Conservation (phyloP, 345 rosid species). For the Reutealis trisperma region DNA sequence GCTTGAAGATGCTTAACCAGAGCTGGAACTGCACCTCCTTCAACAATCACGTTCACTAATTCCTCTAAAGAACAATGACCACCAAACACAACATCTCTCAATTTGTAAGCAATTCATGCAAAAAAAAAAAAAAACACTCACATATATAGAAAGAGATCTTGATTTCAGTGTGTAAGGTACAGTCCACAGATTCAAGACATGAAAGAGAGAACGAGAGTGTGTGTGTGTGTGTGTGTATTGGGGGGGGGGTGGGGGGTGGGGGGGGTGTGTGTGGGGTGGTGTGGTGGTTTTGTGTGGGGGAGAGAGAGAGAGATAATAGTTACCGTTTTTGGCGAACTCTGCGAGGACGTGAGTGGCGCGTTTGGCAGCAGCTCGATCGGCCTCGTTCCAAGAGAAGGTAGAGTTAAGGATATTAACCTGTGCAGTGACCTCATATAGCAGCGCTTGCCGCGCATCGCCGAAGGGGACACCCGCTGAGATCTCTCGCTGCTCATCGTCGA, state of each 20-base stretch:
- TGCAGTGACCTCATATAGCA: slow-evolving; percentile 60
- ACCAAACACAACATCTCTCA: neutral
- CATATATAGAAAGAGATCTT: neutral
- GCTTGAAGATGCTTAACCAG: slow-evolving; percentile 88
- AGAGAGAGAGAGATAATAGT: neutral
- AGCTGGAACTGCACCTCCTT: slow-evolving; percentile 94
- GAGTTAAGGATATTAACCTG: slow-evolving; percentile 74
- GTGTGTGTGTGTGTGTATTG: no score
- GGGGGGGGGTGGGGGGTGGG: no score
- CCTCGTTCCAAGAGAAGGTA: slow-evolving; percentile 79
- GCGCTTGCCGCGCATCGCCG: slow-evolving; percentile 62
- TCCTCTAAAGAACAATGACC: slow-evolving; percentile 57
- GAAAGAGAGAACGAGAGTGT: neutral
- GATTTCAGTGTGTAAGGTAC: neutral
- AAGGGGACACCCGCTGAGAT: slow-evolving; percentile 41
- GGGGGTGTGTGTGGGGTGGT: no score
- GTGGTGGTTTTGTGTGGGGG: no score
- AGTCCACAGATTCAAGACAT: neutral
- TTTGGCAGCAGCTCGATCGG: slow-evolving; percentile 94
- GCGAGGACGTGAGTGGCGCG: slow-evolving; percentile 97
- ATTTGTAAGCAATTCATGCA: slow-evolving; percentile 6
- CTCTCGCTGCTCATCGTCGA: slow-evolving; percentile 49
- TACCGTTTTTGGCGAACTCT: slow-evolving; percentile 96
- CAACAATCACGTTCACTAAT: slow-evolving; percentile 90
- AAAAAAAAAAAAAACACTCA: neutral